phyloP scores from a whole-genome alignment of 176 grass and related monocot species.

The Oryza brachyantha region DNA sequence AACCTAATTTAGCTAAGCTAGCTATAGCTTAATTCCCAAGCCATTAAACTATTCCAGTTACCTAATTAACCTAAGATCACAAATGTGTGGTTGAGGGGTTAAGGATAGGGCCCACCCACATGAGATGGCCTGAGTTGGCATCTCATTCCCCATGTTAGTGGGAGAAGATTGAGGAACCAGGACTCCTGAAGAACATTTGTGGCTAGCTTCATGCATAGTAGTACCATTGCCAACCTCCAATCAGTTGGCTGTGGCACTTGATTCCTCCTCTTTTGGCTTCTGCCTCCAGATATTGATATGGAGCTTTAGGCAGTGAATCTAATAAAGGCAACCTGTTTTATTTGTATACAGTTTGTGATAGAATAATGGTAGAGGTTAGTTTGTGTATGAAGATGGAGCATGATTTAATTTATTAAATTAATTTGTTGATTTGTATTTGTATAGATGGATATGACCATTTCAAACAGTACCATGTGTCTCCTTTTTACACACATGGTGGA shows the following conservation, averaged over 20 bases:
- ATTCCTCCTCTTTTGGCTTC: background rate
- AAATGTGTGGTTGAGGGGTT: conserved; percentile 12
- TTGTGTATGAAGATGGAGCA: background rate
- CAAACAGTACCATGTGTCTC: background rate
- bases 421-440: background rate
- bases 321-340: background rate
- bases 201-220: background rate
- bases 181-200: background rate
- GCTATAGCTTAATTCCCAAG: conserved; percentile 13
- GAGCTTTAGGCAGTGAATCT: background rate
- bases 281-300: background rate
- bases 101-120: background rate
- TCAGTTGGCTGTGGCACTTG: conserved; percentile 2
- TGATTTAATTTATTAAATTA: background rate
- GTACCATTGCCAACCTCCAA: conserved; percentile 1
- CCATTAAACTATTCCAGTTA: background rate
- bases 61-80: background rate
- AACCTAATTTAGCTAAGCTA: background rate
- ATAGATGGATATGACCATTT: background rate
- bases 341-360: background rate
- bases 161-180: background rate
- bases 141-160: conserved; percentile 29
- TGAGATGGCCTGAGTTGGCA: conserved; percentile 24
- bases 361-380: too few relatives aligned
- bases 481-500: background rate